Evolutionary conservation across 2,329 filamentous ascomycete genomes (phyloP).

Genomic region (Colletotrichum destructivum): DNA sequence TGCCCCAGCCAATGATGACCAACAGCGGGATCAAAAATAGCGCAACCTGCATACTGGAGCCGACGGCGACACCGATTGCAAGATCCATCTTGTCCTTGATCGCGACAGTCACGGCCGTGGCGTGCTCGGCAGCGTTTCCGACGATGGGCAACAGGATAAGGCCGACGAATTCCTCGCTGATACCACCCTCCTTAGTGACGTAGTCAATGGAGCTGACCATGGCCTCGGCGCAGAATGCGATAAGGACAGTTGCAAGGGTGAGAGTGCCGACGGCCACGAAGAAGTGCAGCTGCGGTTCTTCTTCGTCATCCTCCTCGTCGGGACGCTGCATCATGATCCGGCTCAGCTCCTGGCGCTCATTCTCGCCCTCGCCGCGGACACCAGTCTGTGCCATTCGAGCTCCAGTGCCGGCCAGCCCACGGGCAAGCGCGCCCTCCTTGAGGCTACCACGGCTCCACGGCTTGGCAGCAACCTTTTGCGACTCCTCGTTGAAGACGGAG

Average conservation of each 20-base stretch:
- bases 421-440: conserved; percentile 54
- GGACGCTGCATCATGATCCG: conserved; percentile 59
- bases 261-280: conserved; percentile 81
- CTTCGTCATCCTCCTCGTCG: conserved; percentile 76
- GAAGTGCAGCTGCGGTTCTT: conserved; percentile 82
- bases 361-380: conserved; percentile 53
- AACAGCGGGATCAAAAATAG: conserved; percentile 84
- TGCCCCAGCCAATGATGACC: conserved; percentile 84
- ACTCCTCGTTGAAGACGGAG: conserved; percentile 83
- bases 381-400: conserved; percentile 54
- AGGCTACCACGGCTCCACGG: conserved; percentile 57
- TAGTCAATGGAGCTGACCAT: conserved; percentile 81
- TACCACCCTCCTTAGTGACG: conserved; percentile 71
- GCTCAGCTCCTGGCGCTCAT: conserved; percentile 59
- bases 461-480: conserved; percentile 80
- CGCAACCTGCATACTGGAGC: conserved; percentile 85
- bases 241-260: conserved; percentile 80
- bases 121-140: conserved; percentile 87
- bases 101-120: conserved; percentile 84
- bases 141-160: conserved; percentile 86
- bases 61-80: conserved; percentile 84
- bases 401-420: conserved; percentile 58
- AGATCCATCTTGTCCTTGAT: conserved; percentile 90
- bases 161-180: conserved; percentile 83
- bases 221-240: conserved; percentile 86